phyloP scores from a whole-genome alignment of 208 protist species.

The Wallacemonas collosoma region DNA sequence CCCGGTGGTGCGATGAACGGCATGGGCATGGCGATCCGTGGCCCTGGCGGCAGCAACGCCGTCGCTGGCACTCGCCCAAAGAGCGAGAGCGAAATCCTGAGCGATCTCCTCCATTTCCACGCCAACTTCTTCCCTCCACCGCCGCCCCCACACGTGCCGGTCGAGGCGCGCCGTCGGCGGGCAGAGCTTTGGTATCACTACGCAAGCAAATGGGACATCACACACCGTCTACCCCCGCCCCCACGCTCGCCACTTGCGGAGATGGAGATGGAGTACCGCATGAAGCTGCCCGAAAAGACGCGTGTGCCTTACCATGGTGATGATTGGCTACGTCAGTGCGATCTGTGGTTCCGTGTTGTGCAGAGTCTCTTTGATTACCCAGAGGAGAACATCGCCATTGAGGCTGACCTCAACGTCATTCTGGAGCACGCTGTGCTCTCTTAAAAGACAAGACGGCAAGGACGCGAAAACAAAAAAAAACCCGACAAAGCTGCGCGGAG shows the following conservation, averaged over 20 bases:
- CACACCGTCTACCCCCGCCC: slow-evolving; percentile 73
- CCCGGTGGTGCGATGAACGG: neutral
- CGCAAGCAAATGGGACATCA: slow-evolving; percentile 83
- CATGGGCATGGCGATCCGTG: slow-evolving; percentile 9
- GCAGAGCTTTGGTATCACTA: slow-evolving; percentile 81
- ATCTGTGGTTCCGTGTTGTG: slow-evolving; percentile 67
- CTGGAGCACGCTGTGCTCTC: slow-evolving; percentile 41
- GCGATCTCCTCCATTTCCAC: slow-evolving; percentile 77
- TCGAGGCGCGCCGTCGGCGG: slow-evolving; percentile 39
- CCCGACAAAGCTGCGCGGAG: neutral
- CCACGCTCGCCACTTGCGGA: slow-evolving; percentile 75
- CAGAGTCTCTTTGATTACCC: slow-evolving; percentile 76
- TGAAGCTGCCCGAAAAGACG: slow-evolving; percentile 45
- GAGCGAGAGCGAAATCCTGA: slow-evolving; percentile 70
- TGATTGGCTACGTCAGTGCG: slow-evolving; percentile 61
- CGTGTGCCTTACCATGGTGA: slow-evolving; percentile 74
- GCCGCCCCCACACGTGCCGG: slow-evolving; percentile 54
- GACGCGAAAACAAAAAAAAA: neutral
- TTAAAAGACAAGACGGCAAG: slow-evolving; percentile 5
- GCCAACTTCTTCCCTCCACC: slow-evolving; percentile 82
- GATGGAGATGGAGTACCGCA: slow-evolving; percentile 69
- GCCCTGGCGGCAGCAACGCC: neutral
- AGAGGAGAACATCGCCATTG: slow-evolving; percentile 46
- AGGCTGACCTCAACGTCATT: slow-evolving; percentile 36
- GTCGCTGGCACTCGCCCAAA: slow-evolving; percentile 21